Base-by-base conservation (phyloP, 371 early-diverging fungal genomes). In the Mortierella sp. region DNA sequence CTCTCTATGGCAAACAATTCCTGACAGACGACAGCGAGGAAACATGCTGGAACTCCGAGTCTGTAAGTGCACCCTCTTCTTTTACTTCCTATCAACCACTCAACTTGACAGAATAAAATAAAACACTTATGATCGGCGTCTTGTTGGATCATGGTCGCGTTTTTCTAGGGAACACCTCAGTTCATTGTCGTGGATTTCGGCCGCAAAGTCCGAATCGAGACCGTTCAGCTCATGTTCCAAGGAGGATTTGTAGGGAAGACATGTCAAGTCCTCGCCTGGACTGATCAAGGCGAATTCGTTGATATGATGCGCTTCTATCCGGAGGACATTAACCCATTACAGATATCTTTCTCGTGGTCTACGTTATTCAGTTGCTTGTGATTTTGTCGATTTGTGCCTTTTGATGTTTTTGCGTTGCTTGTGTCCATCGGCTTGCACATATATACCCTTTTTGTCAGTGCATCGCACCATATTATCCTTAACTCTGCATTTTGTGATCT, bases 1-100 rank as follows among this genome's bases (percentile, higher is more conserved):
- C 82, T 19, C 86, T 83, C 46, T 95, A 86, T 67, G 97, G 97
- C 48, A 95, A 94, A 61, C 89, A 95, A 60, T 80, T 86, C 78
- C 80, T 97, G 41, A 87, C 87, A 23, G 96, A 96, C 76, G 85
- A 87, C 27, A 85, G 75, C 65, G 81, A 78, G 44, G 95, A 95
- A 60, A 96, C 97, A 0, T 97, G 97, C 80, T 97, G 97, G 97
- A 96, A 96, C 83, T 94, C 94, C 26, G 96, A 95, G 55, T 89
- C 91, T 76, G 94, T 90, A 86, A 70, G 66, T 53, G 7, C 6
- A 21, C 15, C 34, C 24, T 27, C 4, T 46, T 51, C 24, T 43
- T 14, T 15, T 31, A n/a, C 23, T 21, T 57, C 17, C 15, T 23
- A 12, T 6, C 3, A 19, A 14, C 27, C 27, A 2, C 24, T n/a